A percentile compares a stretch with the other conserved stretches of the same genome.
These are phyloP conservation scores for Pulicaria dysenterica DNA, from an alignment of 129 eudicot species.

Conservation along the genomic window DNA sequence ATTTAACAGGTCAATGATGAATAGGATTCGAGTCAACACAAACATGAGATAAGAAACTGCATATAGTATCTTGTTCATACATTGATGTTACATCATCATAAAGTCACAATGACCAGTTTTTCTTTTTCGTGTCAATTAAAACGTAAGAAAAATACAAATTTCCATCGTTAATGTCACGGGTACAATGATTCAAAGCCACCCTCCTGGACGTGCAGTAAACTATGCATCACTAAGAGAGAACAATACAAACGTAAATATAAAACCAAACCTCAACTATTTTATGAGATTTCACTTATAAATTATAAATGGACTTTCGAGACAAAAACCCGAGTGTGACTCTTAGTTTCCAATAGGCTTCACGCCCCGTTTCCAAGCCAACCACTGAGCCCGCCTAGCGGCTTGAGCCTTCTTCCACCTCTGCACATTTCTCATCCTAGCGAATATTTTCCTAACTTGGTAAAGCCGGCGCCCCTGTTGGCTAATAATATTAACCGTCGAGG, in stretches of 20 bases:
- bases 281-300: background rate
- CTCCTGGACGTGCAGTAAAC: slow-evolving; percentile 55
- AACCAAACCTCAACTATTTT: slow-evolving; percentile 2
- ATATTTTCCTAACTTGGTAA: slow-evolving; percentile 62
- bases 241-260: slow-evolving; percentile 5
- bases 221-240: slow-evolving; percentile 64
- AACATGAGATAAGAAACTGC: too few species aligned
- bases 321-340: background rate
- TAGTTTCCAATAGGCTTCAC: slow-evolving; percentile 50
- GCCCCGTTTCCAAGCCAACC: slow-evolving; percentile 57
- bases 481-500: slow-evolving; percentile 71
- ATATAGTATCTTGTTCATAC: too few species aligned
- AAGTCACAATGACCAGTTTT: slow-evolving; percentile 11
- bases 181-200: slow-evolving; percentile 17
- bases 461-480: slow-evolving; percentile 72
- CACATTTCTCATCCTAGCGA: slow-evolving; percentile 65
- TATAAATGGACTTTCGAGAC: background rate
- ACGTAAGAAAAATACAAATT: slow-evolving; percentile 18
- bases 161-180: background rate
- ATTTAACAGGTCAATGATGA: too few species aligned
- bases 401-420: slow-evolving; percentile 65
- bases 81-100: too few species aligned
- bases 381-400: slow-evolving; percentile 57
- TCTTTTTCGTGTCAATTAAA: background rate
- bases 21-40: too few species aligned